Evolutionary conservation across 345 rosid species (phyloP).

Genomic region (Brassica carinata): DNA sequence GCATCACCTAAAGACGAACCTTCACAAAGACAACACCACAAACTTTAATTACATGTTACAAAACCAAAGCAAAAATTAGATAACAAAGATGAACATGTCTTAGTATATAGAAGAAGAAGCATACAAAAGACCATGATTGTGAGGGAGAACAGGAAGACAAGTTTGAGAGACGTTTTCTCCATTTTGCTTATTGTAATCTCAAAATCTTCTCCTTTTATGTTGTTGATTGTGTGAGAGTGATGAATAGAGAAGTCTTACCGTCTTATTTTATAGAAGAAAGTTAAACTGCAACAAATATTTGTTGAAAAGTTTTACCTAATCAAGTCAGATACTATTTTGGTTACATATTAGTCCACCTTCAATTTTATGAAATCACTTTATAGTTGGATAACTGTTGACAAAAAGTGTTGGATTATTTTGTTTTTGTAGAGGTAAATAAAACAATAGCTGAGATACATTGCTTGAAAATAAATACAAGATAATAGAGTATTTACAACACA

Average conservation of each 20-base stretch:
- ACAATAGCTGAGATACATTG: not conserved
- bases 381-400: not conserved
- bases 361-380: not conserved
- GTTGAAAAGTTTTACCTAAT: not conserved
- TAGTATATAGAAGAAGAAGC: not conserved
- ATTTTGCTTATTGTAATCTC: slow-evolving; percentile 9
- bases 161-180: slow-evolving; percentile 35
- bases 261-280: not conserved
- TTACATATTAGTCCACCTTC: not conserved
- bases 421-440: not conserved
- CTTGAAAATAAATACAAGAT: not conserved
- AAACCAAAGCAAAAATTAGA: not conserved
- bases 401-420: not conserved
- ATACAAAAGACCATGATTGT: slow-evolving; percentile 19
- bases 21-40: slow-evolving; percentile 24
- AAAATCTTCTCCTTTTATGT: not conserved
- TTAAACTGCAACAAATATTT: not conserved
- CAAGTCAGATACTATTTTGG: slow-evolving; percentile 3
- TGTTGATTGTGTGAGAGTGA: slow-evolving; percentile 1
- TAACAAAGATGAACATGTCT: not conserved
- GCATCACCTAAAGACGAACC: slow-evolving; percentile 21
- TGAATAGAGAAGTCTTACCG: not conserved
- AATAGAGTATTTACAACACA: slow-evolving; percentile 22
- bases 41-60: not conserved
- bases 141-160: slow-evolving; percentile 28